Evolutionary conservation across 2,329 filamentous ascomycete genomes (phyloP).

Genomic region (Xylariaceae sp.): DNA sequence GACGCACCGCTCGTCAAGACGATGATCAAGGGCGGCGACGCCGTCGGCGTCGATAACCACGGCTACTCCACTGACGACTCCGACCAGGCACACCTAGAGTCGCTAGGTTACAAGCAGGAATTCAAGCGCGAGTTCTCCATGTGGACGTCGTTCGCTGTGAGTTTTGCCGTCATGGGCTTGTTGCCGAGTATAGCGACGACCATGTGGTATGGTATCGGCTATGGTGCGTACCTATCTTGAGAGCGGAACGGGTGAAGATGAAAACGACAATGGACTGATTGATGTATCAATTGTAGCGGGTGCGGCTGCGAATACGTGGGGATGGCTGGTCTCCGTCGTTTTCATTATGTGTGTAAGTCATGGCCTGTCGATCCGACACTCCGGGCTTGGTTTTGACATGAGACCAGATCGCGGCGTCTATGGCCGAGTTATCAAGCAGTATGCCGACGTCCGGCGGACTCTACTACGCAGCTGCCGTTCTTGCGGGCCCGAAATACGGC

Average conservation of each 20-base stretch:
- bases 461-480: constrained; percentile 68
- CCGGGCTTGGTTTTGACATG: neutral
- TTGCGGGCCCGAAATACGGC: constrained; percentile 44
- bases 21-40: too few species aligned
- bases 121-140: constrained; percentile 63
- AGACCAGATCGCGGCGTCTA: constrained; percentile 49
- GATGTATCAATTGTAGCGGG: constrained; percentile 22
- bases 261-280: constrained; percentile 9
- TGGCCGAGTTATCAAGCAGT: constrained; percentile 66
- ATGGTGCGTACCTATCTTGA: constrained; percentile 25
- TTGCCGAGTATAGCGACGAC: constrained; percentile 68
- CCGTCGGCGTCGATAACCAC: neutral
- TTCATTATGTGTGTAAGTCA: constrained; percentile 60
- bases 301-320: constrained; percentile 62
- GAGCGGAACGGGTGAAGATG: neutral
- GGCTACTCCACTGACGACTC: neutral
- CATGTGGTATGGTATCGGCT: constrained; percentile 61
- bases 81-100: constrained; percentile 57
- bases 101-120: constrained; percentile 52
- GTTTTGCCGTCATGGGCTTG: constrained; percentile 66
- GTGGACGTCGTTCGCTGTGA: constrained; percentile 70
- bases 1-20: too few species aligned
- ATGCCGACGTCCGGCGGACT: constrained; percentile 70
- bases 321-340: constrained; percentile 67
- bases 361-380: neutral